Base-by-base conservation (phyloP, 805 yeast genomes). In the Kurtzmaniella fragi region DNA sequence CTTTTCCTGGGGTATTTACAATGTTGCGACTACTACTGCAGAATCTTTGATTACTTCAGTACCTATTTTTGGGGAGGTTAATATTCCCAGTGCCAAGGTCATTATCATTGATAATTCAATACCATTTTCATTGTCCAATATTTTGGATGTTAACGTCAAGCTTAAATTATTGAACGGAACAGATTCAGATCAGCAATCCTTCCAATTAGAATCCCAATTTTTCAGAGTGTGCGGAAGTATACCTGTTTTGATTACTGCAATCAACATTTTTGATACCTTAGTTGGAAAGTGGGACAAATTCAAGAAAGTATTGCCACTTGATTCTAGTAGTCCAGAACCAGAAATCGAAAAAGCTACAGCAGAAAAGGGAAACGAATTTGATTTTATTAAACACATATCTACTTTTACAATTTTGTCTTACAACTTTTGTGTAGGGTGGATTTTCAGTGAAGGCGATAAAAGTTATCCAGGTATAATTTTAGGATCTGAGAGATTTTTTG, bases 371-470 rank as follows among this genome's bases (percentile, higher is more conserved):
- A 13, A 28, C 16, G 10, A 10, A 27, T 28, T 15, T 13, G 31
- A 28, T 5, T 15, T 5, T 8, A 15, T 15, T 7, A 13, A 13
- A 13, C 34, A 25, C 4, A 29, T 35, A 8, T 71, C 69, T 34
- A 67, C 86, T 0, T 61, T 83, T 25, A 83, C 77, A 35, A 66
- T 83, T 17, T 54, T 80, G 5, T 75, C 87, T 0, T 74, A 80
- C 47, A 76, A 82, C 45, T 67, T 84, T 42, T 84, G 95, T 44
- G 42, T 84, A 27, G 95, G 96, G 0, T 87, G 95, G 89, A 54
- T 84, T 3, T 84, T 83, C 53, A 80, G 75, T n/a, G 57, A 56
- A 4, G 53, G 56, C 1, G 43, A 52, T 2, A 70, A 69, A 16
- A 64, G 60, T 25, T 69, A 64, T 38, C 88, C 88, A 0, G 96